phyloP scores from a whole-genome alignment of 2,329 filamentous ascomycete genomes.

The Camillea tinctor region DNA sequence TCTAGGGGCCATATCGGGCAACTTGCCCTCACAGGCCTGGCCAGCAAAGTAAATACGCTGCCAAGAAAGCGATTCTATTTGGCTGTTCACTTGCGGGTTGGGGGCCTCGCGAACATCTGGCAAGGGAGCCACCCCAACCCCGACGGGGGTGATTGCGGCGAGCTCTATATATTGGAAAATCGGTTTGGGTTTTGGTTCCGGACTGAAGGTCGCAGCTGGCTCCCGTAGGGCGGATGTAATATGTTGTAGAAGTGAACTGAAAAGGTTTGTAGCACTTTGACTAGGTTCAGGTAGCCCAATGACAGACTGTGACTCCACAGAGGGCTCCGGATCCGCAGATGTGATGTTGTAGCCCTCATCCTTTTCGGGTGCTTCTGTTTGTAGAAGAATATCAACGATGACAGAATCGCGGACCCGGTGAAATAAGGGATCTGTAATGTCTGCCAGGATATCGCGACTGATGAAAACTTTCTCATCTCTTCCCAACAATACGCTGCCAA shows the following conservation, averaged over 20 bases:
- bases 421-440: slow-evolving; percentile 81
- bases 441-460: slow-evolving; percentile 70
- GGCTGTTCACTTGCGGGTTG: slow-evolving; percentile 37
- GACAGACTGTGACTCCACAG: slow-evolving; percentile 27
- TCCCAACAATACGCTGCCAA: slow-evolving; percentile 78
- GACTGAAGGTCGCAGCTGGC: slow-evolving; percentile 37
- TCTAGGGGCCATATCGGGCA: slow-evolving; percentile 50
- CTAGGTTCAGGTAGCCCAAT: slow-evolving; percentile 21
- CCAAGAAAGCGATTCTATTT: slow-evolving; percentile 60
- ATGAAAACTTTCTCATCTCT: slow-evolving; percentile 86
- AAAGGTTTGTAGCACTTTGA: slow-evolving; percentile 25
- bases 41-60: slow-evolving; percentile 68
- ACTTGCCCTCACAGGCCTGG: slow-evolving; percentile 61
- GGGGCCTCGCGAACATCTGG: slow-evolving; percentile 62
- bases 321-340: slow-evolving; percentile 26
- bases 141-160: slow-evolving; percentile 53
- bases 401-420: slow-evolving; percentile 71
- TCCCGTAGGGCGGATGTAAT: slow-evolving; percentile 51
- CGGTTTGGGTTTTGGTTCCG: slow-evolving; percentile 31
- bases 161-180: slow-evolving; percentile 46
- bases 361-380: slow-evolving; percentile 36
- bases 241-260: slow-evolving; percentile 43
- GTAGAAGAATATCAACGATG: slow-evolving; percentile 71
- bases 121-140: slow-evolving; percentile 64
- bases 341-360: slow-evolving; percentile 21